A percentile compares a stretch with the other conserved stretches of the same genome.
phyloP scores from a whole-genome alignment of 768 basidiomycete species.

The Amanita polypyramis region DNA sequence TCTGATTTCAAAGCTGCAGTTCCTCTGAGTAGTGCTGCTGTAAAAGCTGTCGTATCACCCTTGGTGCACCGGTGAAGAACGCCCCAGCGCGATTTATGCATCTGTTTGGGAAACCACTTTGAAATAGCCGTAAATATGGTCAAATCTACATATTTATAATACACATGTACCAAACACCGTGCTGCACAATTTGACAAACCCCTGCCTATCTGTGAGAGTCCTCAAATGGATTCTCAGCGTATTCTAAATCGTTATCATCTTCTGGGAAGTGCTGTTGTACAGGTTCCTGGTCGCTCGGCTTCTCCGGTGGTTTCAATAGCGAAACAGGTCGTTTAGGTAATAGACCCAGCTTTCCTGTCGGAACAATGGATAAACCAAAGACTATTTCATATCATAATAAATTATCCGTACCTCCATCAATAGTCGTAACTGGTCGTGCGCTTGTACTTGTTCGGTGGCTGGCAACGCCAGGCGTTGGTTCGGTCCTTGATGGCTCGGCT shows the following conservation, averaged over 20 bases:
- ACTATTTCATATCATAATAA: neutral
- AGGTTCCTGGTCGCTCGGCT: conserved; percentile 7
- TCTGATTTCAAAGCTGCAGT: conserved; percentile 40
- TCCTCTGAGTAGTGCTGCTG: conserved; percentile 17
- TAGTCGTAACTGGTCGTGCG: conserved; percentile 11
- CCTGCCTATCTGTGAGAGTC: conserved; percentile 19
- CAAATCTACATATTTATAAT: neutral
- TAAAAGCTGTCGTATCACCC: conserved; percentile 26
- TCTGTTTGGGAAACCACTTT: neutral
- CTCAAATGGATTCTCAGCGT: conserved; percentile 69
- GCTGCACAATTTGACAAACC: neutral
- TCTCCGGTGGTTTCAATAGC: conserved; percentile 26
- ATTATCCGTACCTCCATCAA: conserved; percentile 20
- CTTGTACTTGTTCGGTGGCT: conserved; percentile 4
- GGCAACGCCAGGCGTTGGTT: neutral
- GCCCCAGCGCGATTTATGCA: neutral
- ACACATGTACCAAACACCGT: neutral
- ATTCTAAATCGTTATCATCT: conserved; percentile 53
- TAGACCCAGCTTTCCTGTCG: conserved; percentile 53
- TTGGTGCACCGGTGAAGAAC: conserved; percentile 22
- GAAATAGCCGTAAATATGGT: neutral
- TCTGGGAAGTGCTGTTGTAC: conserved; percentile 18
- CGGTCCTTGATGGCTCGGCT: neutral
- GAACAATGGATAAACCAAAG: neutral
- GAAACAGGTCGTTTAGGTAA: conserved; percentile 70